Base-by-base conservation (phyloP, 139 green algal species). In the Limnomonas spitsbergensis region DNA sequence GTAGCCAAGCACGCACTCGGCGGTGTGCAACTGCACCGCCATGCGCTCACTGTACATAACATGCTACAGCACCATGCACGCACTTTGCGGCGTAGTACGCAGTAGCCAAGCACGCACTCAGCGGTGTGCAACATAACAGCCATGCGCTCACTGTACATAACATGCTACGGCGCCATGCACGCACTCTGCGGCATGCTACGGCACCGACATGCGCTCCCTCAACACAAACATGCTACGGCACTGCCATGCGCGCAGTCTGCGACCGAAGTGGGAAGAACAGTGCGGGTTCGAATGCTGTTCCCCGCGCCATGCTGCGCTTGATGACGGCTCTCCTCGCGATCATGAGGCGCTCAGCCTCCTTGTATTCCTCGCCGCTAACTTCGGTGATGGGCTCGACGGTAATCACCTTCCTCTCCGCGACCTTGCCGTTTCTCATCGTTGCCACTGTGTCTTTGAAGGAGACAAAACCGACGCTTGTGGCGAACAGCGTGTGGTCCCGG, bases 291-390 rank as follows among this genome's bases (percentile, higher is more conserved):
- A 69, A 26, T 2, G 69, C 69, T 2, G 27, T 32, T 1, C n/a
- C 29, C 24, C 32, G 31, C 29, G 74, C 29, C 78, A 82, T 47
- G 20, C 68, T n/a, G 4, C 78, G 69, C 69, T 82, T 82, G 69
- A 82, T 52, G 2, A 53, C 2, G 1, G 69, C 69, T 9, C 78
- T 27, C 2, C 53, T 3, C 4, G 37, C 69, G 1, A 82, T 2
- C 69, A 77, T 71, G 3, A 20, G 3, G 1, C 4, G 36, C 32
- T 81, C 40, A n/a, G 69, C 2, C 29, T 81, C 66, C n/a, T 82
- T 78, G 53, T 87, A 87, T 0, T 61, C 47, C 14, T 61, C 47
- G 14, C 20, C 47, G 14, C 20, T 20, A 61, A 61, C 47, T 61
- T 29, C 47, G 20, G 47, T 14, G 20, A 61, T 61, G 47, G 47